A percentile compares a stretch with the other conserved stretches of the same genome.
Evolutionary conservation across 2,329 filamentous ascomycete genomes (phyloP).

Genomic region (Geosmithia flava): DNA sequence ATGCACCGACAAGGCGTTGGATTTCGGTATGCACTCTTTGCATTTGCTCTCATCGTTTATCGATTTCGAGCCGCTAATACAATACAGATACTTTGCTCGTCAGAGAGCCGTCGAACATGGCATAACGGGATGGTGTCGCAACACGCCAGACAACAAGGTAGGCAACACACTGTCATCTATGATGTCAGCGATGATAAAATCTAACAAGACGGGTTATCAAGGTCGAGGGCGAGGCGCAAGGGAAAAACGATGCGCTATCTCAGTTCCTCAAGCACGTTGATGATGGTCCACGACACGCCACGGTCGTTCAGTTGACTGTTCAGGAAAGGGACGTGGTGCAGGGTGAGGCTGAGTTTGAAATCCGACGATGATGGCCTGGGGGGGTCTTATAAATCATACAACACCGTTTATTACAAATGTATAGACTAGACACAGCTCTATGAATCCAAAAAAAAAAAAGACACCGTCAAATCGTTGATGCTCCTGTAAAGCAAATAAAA

Average conservation of each 20-base stretch:
- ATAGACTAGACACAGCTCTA: not conserved
- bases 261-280: slow-evolving; percentile 65
- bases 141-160: slow-evolving; percentile 44
- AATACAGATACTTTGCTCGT: slow-evolving; percentile 37
- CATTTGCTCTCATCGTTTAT: not conserved
- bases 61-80: not conserved
- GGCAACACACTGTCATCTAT: not conserved
- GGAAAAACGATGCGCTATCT: slow-evolving; percentile 48
- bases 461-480: not conserved
- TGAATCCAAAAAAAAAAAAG: not conserved
- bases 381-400: not conserved
- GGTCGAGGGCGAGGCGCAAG: slow-evolving; percentile 88
- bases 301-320: slow-evolving; percentile 63
- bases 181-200: not conserved
- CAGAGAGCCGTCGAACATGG: slow-evolving; percentile 35
- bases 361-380: slow-evolving; percentile 24
- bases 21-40: slow-evolving; percentile 29
- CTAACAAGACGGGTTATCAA: slow-evolving; percentile 23
- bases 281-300: slow-evolving; percentile 58
- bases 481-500: not conserved
- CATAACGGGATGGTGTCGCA: slow-evolving; percentile 50
- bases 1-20: slow-evolving; percentile 32
- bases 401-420: too few species aligned
- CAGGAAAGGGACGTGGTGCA: slow-evolving; percentile 52
- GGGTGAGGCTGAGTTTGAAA: slow-evolving; percentile 54